These are phyloP conservation scores for Suhomyces atakaporum DNA, from an alignment of 1,139 yeast species.

Conservation along the genomic window DNA sequence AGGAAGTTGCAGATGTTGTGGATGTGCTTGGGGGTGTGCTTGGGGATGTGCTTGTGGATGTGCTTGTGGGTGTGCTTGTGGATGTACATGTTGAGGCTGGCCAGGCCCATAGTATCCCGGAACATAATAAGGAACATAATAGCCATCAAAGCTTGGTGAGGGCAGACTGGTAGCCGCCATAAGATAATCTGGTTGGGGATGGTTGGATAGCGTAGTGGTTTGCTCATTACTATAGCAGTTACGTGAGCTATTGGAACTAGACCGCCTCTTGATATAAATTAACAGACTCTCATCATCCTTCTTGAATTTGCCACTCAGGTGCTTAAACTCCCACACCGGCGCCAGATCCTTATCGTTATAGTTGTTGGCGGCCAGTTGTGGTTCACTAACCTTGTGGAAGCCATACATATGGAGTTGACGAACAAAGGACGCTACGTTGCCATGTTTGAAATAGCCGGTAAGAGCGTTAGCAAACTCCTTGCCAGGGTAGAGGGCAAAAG, in stretches of 20 bases:
- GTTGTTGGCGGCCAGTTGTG: slow-evolving; percentile 13
- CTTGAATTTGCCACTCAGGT: slow-evolving; percentile 73
- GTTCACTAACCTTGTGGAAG: slow-evolving; percentile 54
- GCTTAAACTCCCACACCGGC: slow-evolving; percentile 84
- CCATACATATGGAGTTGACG: slow-evolving; percentile 54
- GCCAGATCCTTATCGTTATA: slow-evolving; percentile 27
- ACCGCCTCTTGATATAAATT: slow-evolving; percentile 67
- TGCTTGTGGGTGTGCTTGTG: not conserved
- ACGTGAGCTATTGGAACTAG: slow-evolving; percentile 31
- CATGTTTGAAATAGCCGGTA: slow-evolving; percentile 48
- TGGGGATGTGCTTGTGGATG: not conserved
- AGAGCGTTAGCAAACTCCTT: slow-evolving; percentile 48
- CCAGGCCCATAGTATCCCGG: slow-evolving; percentile 3
- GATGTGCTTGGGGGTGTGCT: not conserved
- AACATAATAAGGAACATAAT: slow-evolving; percentile 14
- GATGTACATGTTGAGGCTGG: not conserved
- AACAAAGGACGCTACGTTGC: slow-evolving; percentile 50
- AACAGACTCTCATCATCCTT: slow-evolving; percentile 73
- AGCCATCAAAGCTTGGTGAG: slow-evolving; percentile 8
- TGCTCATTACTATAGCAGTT: slow-evolving; percentile 11
- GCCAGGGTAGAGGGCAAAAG: slow-evolving; percentile 64
- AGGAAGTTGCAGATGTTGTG: slow-evolving; percentile 4
- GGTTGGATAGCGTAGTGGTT: slow-evolving; percentile 12
- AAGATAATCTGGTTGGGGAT: slow-evolving; percentile 12
- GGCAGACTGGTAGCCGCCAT: slow-evolving; percentile 10